Evolutionary conservation across 768 basidiomycete genomes (phyloP), one percentile per base, ranked within the genome.

Genomic region (Porpolomopsis calyptriformis): DNA sequence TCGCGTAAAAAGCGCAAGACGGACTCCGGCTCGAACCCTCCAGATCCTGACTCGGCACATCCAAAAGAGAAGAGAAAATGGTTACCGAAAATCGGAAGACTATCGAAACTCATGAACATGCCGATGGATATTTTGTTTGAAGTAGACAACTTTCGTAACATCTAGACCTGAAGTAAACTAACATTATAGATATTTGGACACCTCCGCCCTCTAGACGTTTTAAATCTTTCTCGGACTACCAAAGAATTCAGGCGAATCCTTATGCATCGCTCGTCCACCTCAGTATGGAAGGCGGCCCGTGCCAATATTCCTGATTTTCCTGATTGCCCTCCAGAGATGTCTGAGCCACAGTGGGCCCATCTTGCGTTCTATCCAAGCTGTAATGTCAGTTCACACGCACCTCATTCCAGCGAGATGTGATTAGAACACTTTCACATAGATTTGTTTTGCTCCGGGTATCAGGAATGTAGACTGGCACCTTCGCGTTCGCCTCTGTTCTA

Each of bases 301-400:
- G 55, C 55, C 23, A 69, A 68, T 46, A 59, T 77, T 23, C 55
- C 58, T 7, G 66, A 61, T 36, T 53, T 78, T 35, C 78, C 77
- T 1, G 63, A 67, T 33, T 69, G 68, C 41, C 76, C 75, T 5
- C 54, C 61, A 27, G 70, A 64, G 26, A 64, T 79, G 68, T 66
- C 59, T 37, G 75, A 78, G 48, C 70, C 72, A 4, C 63, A 68
- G 24, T 80, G 67, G 60, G 68, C 68, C 5, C 72, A 74, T 51
- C 66, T 80, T 25, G 64, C 62, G 10, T 80, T 74, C 48, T 72
- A 70, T 43, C 68, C 67, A 1, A 65, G 69, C 53, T 80, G 77
- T 48, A 69, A 76, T 60, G 78, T 51, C 16, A 23, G 14, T 20
- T 16, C 45, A 19, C 23, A 9, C 40, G 25, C 37, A 4, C 26